phyloP scores from a whole-genome alignment of 306 rosid species.

The Lagenaria siceraria region DNA sequence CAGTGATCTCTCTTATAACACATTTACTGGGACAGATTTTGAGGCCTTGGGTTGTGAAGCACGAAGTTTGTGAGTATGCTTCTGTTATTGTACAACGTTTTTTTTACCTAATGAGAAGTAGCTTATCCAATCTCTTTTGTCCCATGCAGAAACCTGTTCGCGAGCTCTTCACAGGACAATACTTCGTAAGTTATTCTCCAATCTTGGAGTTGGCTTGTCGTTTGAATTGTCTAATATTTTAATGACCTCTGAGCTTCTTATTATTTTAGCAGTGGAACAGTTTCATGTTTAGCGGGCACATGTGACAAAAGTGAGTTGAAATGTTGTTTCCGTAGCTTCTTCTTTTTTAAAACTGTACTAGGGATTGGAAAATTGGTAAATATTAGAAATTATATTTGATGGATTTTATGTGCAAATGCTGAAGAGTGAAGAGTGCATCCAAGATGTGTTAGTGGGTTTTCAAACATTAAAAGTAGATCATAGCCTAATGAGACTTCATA shows the following conservation, averaged over 20 bases:
- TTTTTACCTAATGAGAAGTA: not conserved
- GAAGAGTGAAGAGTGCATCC: not conserved
- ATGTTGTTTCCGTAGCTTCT: not conserved
- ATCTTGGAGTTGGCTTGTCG: not conserved
- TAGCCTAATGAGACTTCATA: not conserved
- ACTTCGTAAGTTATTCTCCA: conserved; percentile 30
- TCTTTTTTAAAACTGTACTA: too few relatives aligned
- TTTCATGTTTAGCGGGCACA: conserved; percentile 23
- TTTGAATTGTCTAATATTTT: not conserved
- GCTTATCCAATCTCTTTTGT: not conserved
- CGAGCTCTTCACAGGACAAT: conserved; percentile 23
- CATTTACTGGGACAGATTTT: conserved; percentile 11
- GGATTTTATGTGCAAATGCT: not conserved
- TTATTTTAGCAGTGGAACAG: conserved; percentile 20
- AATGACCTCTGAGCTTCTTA: not conserved
- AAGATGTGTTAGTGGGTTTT: not conserved
- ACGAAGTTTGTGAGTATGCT: not conserved
- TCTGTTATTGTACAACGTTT: conserved; percentile 4
- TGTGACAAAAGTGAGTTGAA: conserved; percentile 3
- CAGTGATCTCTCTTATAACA: conserved; percentile 52
- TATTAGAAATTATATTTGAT: not conserved
- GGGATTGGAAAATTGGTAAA: not conserved
- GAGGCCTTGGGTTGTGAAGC: not conserved
- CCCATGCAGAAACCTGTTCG: conserved; percentile 41
- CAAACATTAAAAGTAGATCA: not conserved